These are phyloP conservation scores for Teunomyces cretensis DNA, from an alignment of 805 yeast species.

Conservation along the genomic window DNA sequence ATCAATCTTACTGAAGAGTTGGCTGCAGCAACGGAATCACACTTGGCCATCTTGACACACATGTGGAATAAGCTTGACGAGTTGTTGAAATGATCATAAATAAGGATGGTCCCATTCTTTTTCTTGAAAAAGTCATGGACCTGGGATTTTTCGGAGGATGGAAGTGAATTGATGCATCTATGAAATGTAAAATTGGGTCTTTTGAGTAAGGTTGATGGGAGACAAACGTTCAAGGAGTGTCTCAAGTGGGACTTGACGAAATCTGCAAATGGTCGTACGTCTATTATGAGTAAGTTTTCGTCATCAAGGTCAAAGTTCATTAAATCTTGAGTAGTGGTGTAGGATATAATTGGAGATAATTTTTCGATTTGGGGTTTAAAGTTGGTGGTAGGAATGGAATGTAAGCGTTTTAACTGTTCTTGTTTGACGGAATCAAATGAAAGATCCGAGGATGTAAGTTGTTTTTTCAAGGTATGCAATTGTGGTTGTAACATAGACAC, in stretches of 20 bases:
- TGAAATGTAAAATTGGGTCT: conserved; percentile 68
- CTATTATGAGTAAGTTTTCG: conserved; percentile 49
- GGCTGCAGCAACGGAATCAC: conserved; percentile 13
- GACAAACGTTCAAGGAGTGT: conserved; percentile 70
- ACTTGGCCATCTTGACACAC: conserved; percentile 46
- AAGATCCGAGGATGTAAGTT: conserved; percentile 21
- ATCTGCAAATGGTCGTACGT: conserved; percentile 79
- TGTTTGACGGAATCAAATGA: conserved; percentile 17
- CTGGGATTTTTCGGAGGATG: conserved; percentile 48
- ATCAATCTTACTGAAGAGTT: conserved; percentile 42
- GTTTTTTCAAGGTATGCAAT: conserved; percentile 16
- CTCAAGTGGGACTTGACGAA: conserved; percentile 57
- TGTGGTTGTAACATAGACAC: conserved; percentile 2
- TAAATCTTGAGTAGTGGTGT: conserved; percentile 14
- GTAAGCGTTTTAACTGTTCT: conserved; percentile 24
- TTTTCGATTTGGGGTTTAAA: conserved; percentile 20
- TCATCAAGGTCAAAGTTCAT: conserved; percentile 5
- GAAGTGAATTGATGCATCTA: conserved; percentile 61
- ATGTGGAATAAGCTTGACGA: conserved; percentile 46
- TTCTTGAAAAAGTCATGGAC: conserved; percentile 35
- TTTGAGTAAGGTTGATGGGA: conserved; percentile 86
- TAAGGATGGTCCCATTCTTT: conserved; percentile 10
- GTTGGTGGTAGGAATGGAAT: conserved; percentile 19
- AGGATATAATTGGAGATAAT: conserved; percentile 21
- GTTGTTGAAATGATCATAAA: conserved; percentile 50